Base-by-base conservation (phyloP, 208 protist genomes). In the Acanthamoeba royreba region DNA sequence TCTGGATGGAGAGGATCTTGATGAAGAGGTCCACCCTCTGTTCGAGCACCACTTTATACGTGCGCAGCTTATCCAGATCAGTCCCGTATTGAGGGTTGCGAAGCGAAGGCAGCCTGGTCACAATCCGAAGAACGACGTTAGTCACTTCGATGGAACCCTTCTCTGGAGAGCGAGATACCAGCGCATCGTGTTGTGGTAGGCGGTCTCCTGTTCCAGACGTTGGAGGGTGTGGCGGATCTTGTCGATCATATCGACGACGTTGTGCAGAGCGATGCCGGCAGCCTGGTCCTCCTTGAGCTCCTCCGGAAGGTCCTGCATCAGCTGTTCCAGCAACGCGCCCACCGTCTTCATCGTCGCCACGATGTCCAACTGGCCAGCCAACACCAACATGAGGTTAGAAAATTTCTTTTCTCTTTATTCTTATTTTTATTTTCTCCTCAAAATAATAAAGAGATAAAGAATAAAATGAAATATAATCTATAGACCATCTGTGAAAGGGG, bases 221-320 rank as follows among this genome's bases (percentile, higher is more conserved):
- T 89, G n/a, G 22, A 89, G 81, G 49, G 81, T 89, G 81, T n/a
- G 45, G 7, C 81, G 81, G 35, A 89, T 89, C 45, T 89, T 89
- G 81, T 89, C 81, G 11, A 89, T n/a, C 81, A 89, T 89, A 35
- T 89, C 81, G 0, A 89, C 46, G 8, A 89, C 38, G 38, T 89
- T 89, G 49, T 61, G 52, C 15, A 89, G 46, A 31, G 45, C 81
- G 47, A 89, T 89, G 11, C 31, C 28, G 9, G 52, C 81, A 5
- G 81, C 81, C 38, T 89, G 46, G 35, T 89, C 81, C 5, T 63
- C 35, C 7, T 55, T 61, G 9, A 89, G 28, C 13, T 89, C 81
- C 31, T 89, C 81, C 8, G 81, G 81, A 5, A 89, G 11, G 52
- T 89, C 81, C 46, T 89, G 52, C 35, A 89, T 47, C 40, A 88